phyloP scores from a whole-genome alignment of 345 rosid species.

The Linum tenue region DNA sequence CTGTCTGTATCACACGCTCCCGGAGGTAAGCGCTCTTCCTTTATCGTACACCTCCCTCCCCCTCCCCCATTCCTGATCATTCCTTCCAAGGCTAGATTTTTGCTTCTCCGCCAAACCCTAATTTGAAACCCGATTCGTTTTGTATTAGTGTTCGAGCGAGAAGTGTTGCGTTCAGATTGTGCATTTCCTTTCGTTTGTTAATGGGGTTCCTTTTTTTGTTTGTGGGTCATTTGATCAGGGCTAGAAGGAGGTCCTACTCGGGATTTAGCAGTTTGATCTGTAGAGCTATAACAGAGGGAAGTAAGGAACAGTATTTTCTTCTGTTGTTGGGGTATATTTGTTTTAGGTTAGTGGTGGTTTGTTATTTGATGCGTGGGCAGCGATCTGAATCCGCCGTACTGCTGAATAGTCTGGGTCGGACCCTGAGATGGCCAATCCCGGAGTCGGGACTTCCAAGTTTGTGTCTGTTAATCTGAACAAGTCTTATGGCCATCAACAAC shows the following conservation, averaged over 20 bases:
- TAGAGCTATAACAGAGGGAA: background rate
- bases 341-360: slow-evolving; percentile 6
- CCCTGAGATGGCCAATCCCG: slow-evolving; percentile 83
- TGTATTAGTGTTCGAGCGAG: background rate
- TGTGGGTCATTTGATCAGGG: background rate
- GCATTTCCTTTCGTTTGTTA: background rate
- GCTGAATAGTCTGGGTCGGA: slow-evolving; percentile 27
- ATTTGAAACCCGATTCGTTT: background rate
- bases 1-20: slow-evolving; percentile 12
- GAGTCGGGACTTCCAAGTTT: slow-evolving; percentile 58
- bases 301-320: too few relatives aligned
- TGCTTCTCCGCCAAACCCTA: background rate
- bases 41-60: too few relatives aligned
- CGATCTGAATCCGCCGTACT: slow-evolving; percentile 39
- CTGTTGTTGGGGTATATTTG: background rate
- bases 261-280: background rate
- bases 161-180: background rate
- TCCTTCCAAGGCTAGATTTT: background rate
- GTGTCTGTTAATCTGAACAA: slow-evolving; percentile 80
- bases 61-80: background rate
- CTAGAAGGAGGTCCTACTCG: background rate
- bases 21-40: slow-evolving; percentile 5
- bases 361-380: slow-evolving; percentile 57
- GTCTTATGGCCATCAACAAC: slow-evolving; percentile 64
- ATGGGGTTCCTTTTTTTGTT: background rate